These are phyloP conservation scores for Hypoxylon sp. DNA, from an alignment of 2,329 filamentous ascomycete genomes.

Conservation along the genomic window DNA sequence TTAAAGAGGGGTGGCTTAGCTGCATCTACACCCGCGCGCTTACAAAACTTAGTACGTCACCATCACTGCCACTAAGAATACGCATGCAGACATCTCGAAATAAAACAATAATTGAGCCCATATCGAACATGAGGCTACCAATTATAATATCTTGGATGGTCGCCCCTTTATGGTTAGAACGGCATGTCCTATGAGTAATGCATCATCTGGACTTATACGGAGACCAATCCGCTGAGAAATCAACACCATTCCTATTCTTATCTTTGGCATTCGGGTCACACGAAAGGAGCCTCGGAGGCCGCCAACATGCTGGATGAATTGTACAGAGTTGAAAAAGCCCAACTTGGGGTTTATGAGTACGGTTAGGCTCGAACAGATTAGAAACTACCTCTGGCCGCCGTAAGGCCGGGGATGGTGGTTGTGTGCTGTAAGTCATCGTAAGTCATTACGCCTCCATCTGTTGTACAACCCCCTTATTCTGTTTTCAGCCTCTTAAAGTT, in stretches of 20 bases:
- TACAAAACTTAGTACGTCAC: slow-evolving; percentile 35
- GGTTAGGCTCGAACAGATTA: slow-evolving; percentile 29
- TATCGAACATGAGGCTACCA: slow-evolving; percentile 43
- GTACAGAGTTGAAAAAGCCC: slow-evolving; percentile 29
- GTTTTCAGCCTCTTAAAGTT: slow-evolving; percentile 20
- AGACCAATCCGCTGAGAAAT: slow-evolving; percentile 26
- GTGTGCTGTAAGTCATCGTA: slow-evolving; percentile 23
- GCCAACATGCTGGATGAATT: slow-evolving; percentile 37
- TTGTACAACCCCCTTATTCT: slow-evolving; percentile 28
- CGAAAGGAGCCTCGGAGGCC: slow-evolving; percentile 28
- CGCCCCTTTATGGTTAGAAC: slow-evolving; percentile 3
- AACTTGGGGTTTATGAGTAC: slow-evolving; percentile 11
- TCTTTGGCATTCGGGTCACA: slow-evolving; percentile 26
- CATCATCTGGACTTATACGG: slow-evolving; percentile 34
- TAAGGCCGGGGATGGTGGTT: slow-evolving; percentile 20
- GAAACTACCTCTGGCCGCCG: slow-evolving; percentile 16
- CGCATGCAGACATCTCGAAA: slow-evolving; percentile 26
- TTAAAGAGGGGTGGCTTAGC: slow-evolving; percentile 38
- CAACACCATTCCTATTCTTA: slow-evolving; percentile 15
- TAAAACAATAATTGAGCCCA: slow-evolving; percentile 18
- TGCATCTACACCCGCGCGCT: slow-evolving; percentile 38
- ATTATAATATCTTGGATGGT: slow-evolving; percentile 17
- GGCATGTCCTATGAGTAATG: slow-evolving; percentile 22
- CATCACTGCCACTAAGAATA: slow-evolving; percentile 17
- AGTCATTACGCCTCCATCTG: slow-evolving; percentile 18